Evolutionary conservation across 1,284 basidiomycete genomes (phyloP).

Genomic region (Schizophyllum amplum): DNA sequence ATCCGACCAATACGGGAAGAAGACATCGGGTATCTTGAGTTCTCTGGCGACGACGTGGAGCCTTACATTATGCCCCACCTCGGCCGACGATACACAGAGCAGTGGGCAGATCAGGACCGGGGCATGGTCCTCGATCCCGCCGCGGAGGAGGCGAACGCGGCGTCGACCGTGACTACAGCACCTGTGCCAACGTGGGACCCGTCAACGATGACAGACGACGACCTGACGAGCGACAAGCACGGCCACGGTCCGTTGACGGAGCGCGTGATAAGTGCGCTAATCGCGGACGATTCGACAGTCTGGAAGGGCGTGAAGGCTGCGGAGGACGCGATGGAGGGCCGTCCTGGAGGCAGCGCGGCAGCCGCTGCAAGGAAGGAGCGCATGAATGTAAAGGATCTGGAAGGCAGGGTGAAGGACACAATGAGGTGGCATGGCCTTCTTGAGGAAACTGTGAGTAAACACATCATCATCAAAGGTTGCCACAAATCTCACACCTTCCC

Average conservation of each 20-base stretch:
- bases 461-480: not conserved
- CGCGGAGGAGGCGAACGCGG: slow-evolving; percentile 25
- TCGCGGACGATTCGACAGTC: slow-evolving; percentile 51
- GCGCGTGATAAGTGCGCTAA: slow-evolving; percentile 69
- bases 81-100: slow-evolving; percentile 82
- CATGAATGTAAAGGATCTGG: slow-evolving; percentile 64
- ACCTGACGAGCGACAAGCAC: slow-evolving; percentile 58
- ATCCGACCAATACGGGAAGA: slow-evolving; percentile 82
- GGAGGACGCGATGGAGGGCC: slow-evolving; percentile 75
- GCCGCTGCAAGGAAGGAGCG: slow-evolving; percentile 65
- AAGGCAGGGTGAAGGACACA: slow-evolving; percentile 61
- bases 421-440: slow-evolving; percentile 64
- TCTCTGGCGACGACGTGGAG: slow-evolving; percentile 81
- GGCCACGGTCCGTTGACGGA: slow-evolving; percentile 77
- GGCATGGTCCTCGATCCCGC: slow-evolving; percentile 21
- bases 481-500: slow-evolving; percentile 9
- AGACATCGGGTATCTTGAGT: slow-evolving; percentile 84
- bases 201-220: slow-evolving; percentile 56
- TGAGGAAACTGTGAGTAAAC: slow-evolving; percentile 42
- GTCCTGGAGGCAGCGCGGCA: slow-evolving; percentile 65
- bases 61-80: slow-evolving; percentile 82
- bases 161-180: slow-evolving; percentile 7
- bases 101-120: slow-evolving; percentile 88
- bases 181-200: slow-evolving; percentile 64
- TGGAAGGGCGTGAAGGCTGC: slow-evolving; percentile 74